A percentile compares a stretch with the other conserved stretches of the same genome.
phyloP scores from a whole-genome alignment of 1,284 basidiomycete species.

The Meira miltonrushii region DNA sequence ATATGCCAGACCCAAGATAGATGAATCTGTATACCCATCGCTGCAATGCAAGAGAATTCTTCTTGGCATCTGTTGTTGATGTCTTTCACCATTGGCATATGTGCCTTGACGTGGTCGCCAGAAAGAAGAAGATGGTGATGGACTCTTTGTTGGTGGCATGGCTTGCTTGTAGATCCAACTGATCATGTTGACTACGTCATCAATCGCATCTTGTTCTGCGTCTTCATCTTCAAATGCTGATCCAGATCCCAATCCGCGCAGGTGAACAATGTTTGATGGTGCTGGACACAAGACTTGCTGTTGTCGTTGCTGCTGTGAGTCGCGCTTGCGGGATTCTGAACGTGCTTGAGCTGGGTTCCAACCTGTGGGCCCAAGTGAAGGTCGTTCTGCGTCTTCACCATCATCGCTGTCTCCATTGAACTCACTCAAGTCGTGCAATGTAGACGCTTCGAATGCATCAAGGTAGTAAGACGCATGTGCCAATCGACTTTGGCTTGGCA shows the following conservation, averaged over 20 bases:
- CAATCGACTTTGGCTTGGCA: slow-evolving; percentile 63
- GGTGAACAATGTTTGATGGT: slow-evolving; percentile 42
- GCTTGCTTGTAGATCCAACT: slow-evolving; percentile 51
- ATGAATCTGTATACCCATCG: slow-evolving; percentile 69
- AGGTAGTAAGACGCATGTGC: slow-evolving; percentile 56
- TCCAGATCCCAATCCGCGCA: slow-evolving; percentile 10
- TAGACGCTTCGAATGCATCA: slow-evolving; percentile 61
- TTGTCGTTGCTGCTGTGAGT: slow-evolving; percentile 10
- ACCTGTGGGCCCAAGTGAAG: slow-evolving; percentile 42
- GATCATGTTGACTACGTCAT: slow-evolving; percentile 43
- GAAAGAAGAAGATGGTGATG: slow-evolving; percentile 10
- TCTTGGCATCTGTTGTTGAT: slow-evolving; percentile 13
- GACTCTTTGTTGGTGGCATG: not conserved
- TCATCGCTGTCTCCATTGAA: slow-evolving; percentile 59
- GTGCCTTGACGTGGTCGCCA: slow-evolving; percentile 9
- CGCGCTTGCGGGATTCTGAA: slow-evolving; percentile 17
- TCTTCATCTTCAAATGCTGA: slow-evolving; percentile 2
- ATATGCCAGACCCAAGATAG: slow-evolving; percentile 76
- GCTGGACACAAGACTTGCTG: slow-evolving; percentile 6
- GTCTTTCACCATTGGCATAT: not conserved
- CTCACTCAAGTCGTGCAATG: slow-evolving; percentile 54
- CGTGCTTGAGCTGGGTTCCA: slow-evolving; percentile 23
- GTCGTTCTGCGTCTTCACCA: not conserved
- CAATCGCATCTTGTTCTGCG: slow-evolving; percentile 12
- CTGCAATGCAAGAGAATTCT: slow-evolving; percentile 48